Evolutionary conservation across 2,329 filamentous ascomycete species (phyloP).

Genomic region (Byssothecium circinans): DNA sequence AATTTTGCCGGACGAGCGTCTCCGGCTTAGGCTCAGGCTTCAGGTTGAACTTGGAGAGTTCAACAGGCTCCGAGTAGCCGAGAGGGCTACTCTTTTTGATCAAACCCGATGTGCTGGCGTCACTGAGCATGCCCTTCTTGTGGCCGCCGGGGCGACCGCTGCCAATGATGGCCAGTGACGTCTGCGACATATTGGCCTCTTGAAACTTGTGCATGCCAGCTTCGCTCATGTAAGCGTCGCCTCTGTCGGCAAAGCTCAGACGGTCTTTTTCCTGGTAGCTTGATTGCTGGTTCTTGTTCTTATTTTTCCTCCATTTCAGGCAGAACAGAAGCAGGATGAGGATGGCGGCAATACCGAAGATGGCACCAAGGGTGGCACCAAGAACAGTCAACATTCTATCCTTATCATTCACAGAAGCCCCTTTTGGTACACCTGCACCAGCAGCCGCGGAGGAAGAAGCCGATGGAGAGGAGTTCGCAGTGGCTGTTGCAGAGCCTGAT

Average conservation of each 20-base stretch:
- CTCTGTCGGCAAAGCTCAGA: constrained; percentile 55
- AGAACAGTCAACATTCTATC: constrained; percentile 64
- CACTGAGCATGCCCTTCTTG: constrained; percentile 58
- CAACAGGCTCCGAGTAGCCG: constrained; percentile 46
- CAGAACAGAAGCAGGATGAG: constrained; percentile 73
- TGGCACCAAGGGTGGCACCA: constrained; percentile 79
- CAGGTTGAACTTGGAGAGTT: constrained; percentile 50
- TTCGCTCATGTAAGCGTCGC: constrained; percentile 56
- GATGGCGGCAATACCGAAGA: constrained; percentile 71
- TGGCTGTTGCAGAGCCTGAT: constrained; percentile 39
- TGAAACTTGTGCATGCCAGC: constrained; percentile 44
- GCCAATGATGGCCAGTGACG: constrained; percentile 51
- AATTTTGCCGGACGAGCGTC: constrained; percentile 41
- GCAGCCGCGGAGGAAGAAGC: constrained; percentile 23
- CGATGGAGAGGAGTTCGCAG: constrained; percentile 22
- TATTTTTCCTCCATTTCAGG: constrained; percentile 62
- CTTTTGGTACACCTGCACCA: constrained; percentile 35
- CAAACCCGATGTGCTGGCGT: constrained; percentile 61
- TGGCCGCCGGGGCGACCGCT: constrained; percentile 58
- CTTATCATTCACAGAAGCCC: constrained; percentile 41
- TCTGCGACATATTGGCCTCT: constrained; percentile 40
- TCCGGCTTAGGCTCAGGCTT: constrained; percentile 35
- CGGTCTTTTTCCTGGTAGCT: constrained; percentile 48
- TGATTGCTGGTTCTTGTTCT: constrained; percentile 63
- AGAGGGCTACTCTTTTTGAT: constrained; percentile 56